Evolutionary conservation across 2,329 filamentous ascomycete species (phyloP).

Genomic region (Ambrosiella beaveri): DNA sequence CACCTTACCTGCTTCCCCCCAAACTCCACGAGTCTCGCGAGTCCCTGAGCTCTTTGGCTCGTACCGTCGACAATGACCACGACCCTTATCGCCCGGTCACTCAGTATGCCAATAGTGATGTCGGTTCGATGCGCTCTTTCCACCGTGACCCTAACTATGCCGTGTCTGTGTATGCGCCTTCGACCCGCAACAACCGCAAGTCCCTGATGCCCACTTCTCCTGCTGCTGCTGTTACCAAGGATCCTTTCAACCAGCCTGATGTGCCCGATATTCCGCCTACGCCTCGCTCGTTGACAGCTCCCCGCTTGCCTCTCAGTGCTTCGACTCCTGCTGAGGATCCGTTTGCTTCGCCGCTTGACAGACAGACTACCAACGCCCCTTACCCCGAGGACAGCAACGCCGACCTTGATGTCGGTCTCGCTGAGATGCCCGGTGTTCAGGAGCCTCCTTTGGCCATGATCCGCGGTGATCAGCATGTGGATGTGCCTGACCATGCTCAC

Average conservation of each 20-base stretch:
- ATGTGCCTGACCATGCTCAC: conserved; percentile 11
- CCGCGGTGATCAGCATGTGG: conserved; percentile 16
- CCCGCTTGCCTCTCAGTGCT: conserved; percentile 1
- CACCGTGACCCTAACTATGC: conserved; percentile 22
- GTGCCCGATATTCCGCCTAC: conserved; percentile 8
- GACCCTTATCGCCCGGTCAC: conserved; percentile 64
- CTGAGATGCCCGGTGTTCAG: conserved; percentile 21
- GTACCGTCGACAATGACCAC: conserved; percentile 54
- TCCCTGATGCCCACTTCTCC: conserved; percentile 30
- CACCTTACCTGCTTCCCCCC: conserved; percentile 86
- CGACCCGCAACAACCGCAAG: conserved; percentile 21
- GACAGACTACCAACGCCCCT: conserved; percentile 12
- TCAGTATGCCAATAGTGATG: conserved; percentile 39
- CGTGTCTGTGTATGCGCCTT: conserved; percentile 30
- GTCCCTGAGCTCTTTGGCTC: conserved; percentile 71
- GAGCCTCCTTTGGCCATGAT: conserved; percentile 21
- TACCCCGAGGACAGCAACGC: conserved; percentile 20
- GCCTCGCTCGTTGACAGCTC: conserved; percentile 2
- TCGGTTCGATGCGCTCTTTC: conserved; percentile 37
- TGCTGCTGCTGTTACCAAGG: conserved; percentile 6
- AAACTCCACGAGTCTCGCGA: conserved; percentile 63
- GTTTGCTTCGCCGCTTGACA: conserved; percentile 9
- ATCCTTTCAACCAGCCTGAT: conserved; percentile 5
- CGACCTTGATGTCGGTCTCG: conserved; percentile 15
- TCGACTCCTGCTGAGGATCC: conserved; percentile 9